Evolutionary conservation across 2,329 filamentous ascomycete species (phyloP), one percentile per base, ranked within the genome.

Genomic region (Alternaria arbusti): DNA sequence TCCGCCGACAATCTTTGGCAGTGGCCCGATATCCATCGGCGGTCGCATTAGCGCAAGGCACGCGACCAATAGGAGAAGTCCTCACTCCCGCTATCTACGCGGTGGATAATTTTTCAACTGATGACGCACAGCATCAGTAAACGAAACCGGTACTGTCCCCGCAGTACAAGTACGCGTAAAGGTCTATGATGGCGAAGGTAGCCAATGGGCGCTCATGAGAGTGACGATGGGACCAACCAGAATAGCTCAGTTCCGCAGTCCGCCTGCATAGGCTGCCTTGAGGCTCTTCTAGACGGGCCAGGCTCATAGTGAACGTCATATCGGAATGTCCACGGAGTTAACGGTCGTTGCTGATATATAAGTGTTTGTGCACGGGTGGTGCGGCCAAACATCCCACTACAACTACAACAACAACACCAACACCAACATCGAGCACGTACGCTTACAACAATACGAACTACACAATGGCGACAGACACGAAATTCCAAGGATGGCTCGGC

Each of bases 401-500:
- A 49, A 20, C 60, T 23, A 44, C 17, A 44, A 45, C 26, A 28
- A n/a, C 6, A 30, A 20, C 47, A 49, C 15, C 59, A 61, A n/a
- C 36, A 50, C 23, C 40, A 47, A 36, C 15, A 44, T 20, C 15
- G 26, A 40, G 17, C 17, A 36, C 49, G 12, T 6, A 50, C 25
- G 36, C 36, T 40, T 13, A 50, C 26, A 28, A 12, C 52, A 54
- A 57, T 26, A 32, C 36, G 22, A 51, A 51, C 43, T 11, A 25
- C 45, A 58, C 32, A 59, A 74, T 73, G 70, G 61, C 59, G 17
- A 62, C 68, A 56, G 66, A 68, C 46, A 68, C 68, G 26, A 70
- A 67, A 23, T 88, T 88, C 70, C 81, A 86, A 73, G 86, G 86
- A 69, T 88, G 86, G 86, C 80, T 87, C 74, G 86, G 84, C 70